Evolutionary conservation across 306 rosid species (phyloP).

Genomic region (Vicia sativa): DNA sequence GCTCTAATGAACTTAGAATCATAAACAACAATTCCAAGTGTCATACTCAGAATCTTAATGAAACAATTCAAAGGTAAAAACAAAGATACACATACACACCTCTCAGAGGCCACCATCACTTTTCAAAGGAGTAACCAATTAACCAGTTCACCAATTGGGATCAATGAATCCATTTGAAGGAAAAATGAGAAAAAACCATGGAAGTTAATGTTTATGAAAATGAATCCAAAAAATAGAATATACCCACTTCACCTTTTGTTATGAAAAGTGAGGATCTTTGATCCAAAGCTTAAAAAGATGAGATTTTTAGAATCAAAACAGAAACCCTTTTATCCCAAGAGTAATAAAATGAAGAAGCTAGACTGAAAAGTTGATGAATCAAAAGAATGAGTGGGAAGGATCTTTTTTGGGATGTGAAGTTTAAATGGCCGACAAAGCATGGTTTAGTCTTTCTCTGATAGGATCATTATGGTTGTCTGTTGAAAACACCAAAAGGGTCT

Average conservation of each 20-base stretch:
- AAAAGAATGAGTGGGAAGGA: slow-evolving; percentile 35
- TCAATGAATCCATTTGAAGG: slow-evolving; percentile 44
- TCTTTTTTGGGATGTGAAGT: slow-evolving; percentile 44
- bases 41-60: slow-evolving; percentile 37
- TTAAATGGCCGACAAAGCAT: slow-evolving; percentile 82
- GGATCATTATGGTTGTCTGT: slow-evolving; percentile 32
- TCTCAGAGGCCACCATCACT: slow-evolving; percentile 46
- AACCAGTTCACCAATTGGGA: slow-evolving; percentile 55
- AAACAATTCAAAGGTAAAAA: slow-evolving; percentile 20
- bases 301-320: slow-evolving; percentile 40
- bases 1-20: neutral
- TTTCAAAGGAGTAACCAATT: slow-evolving; percentile 52
- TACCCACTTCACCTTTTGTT: slow-evolving; percentile 46
- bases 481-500: slow-evolving; percentile 20
- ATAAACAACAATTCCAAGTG: neutral
- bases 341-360: slow-evolving; percentile 12
- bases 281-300: slow-evolving; percentile 33
- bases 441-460: slow-evolving; percentile 44
- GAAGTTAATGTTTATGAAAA: slow-evolving; percentile 44
- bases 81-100: slow-evolving; percentile 54
- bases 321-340: slow-evolving; percentile 20
- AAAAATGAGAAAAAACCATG: slow-evolving; percentile 49
- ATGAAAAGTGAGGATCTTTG: slow-evolving; percentile 60
- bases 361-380: slow-evolving; percentile 38
- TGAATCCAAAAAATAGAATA: slow-evolving; percentile 39